A percentile compares a stretch with the other conserved stretches of the same genome.
Conservation (phyloP, 805 yeast species). For the Hanseniaspora guilliermondii region DNA sequence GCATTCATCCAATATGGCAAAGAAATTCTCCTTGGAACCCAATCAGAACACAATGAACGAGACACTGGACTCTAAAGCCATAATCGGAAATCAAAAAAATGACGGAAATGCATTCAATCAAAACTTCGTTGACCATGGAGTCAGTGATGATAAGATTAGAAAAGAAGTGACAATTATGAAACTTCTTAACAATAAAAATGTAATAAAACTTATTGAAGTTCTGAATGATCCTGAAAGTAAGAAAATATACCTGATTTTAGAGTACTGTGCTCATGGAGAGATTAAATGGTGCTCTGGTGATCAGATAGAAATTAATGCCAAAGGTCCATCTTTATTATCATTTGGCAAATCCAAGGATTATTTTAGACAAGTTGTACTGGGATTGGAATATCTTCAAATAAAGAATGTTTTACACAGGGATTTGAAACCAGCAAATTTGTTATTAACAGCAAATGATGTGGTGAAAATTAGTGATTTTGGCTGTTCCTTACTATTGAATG, state of each 20-base stretch:
- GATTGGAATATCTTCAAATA: slow-evolving; percentile 78
- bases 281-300: slow-evolving; percentile 52
- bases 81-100: slow-evolving; percentile 12
- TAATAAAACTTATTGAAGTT: slow-evolving; percentile 77
- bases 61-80: slow-evolving; percentile 16
- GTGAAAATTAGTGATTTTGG: slow-evolving; percentile 97
- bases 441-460: slow-evolving; percentile 52
- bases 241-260: slow-evolving; percentile 81
- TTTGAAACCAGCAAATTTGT: slow-evolving; percentile 84
- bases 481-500: slow-evolving; percentile 56
- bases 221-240: slow-evolving; percentile 73
- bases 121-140: slow-evolving; percentile 12
- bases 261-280: slow-evolving; percentile 83
- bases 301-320: slow-evolving; percentile 31
- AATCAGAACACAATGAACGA: slow-evolving; percentile 29
- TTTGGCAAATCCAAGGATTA: slow-evolving; percentile 56
- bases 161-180: slow-evolving; percentile 89
- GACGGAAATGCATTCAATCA: neutral
- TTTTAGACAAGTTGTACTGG: slow-evolving; percentile 72
- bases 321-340: slow-evolving; percentile 54
- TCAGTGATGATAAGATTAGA: slow-evolving; percentile 61
- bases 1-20: slow-evolving; percentile 43
- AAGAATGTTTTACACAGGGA: slow-evolving; percentile 92
- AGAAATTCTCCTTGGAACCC: slow-evolving; percentile 21
- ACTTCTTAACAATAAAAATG: slow-evolving; percentile 81